Evolutionary conservation across 2,329 filamentous ascomycete genomes (phyloP), one percentile per base, ranked within the genome.

Genomic region (Colletotrichum sansevieriae): DNA sequence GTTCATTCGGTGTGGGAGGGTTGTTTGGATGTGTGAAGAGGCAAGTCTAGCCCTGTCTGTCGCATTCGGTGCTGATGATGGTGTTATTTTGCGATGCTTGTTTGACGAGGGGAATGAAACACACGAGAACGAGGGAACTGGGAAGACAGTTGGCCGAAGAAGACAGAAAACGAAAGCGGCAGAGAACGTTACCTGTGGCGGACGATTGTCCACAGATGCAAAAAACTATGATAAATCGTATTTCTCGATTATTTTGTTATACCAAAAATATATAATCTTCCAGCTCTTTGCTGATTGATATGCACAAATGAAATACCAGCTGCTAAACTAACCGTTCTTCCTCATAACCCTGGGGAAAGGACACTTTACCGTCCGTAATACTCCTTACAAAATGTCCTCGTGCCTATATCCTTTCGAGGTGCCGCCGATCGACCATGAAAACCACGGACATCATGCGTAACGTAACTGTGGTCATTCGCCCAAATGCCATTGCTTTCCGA

Each of bases 221-320:
- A 39, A 39, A 15, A 2, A 39, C 37, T 39, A 15, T 4, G 37
- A 39, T 15, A 4, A 15, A 39, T 39, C 11, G 13, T 3, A 39
- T 11, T 15, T 39, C 37, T 13, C 11, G 5, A 15, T 15, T 4
- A 35, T 4, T 18, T 52, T 18, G 18, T 18, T n/a, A 18, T 35
- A 15, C 10, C 18, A 37, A 12, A 25, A 57, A n/a, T 60, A 39
- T 20, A 13, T 47, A 25, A 25, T 37, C 65, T 35, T 47, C 11
- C 9, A 37, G 9, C 10, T 51, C 35, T 25, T 18, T 61, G 35
- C 35, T 56, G 25, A 25, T 18, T 63, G 35, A 49, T 51, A 46
- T 35, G 25, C 18, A 49, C 51, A 66, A 49, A 69, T 18, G 55
- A 55, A 44, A 65, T 33, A 18, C 62, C 55, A 41, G 25, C 49